Percentiles rank a stretch among this genome's conserved stretches.
phyloP scores from a whole-genome alignment of 352 stramenopile species.

The Phytophthora aleatoria region DNA sequence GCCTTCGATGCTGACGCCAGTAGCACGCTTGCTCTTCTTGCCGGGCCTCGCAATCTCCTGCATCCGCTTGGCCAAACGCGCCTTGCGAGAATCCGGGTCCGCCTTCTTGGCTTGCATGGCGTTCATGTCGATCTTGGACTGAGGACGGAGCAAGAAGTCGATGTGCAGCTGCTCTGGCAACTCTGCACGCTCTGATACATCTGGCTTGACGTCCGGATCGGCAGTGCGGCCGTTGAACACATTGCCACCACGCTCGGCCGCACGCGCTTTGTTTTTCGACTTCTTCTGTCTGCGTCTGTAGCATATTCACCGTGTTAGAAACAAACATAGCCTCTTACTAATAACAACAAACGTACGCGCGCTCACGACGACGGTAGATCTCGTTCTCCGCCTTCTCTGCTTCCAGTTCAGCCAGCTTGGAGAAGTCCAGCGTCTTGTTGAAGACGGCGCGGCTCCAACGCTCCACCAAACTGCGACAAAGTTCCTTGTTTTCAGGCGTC shows the following conservation, averaged over 20 bases:
- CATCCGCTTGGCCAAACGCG: conserved; percentile 86
- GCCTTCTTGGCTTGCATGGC: conserved; percentile 62
- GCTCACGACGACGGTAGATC: conserved; percentile 67
- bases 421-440: conserved; percentile 89
- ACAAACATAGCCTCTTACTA: neutral
- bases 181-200: conserved; percentile 68
- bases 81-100: conserved; percentile 80
- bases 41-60: conserved; percentile 82
- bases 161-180: conserved; percentile 79
- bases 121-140: conserved; percentile 81
- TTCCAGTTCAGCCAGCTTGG: conserved; percentile 83
- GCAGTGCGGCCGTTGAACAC: conserved; percentile 48
- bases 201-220: conserved; percentile 40
- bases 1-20: conserved; percentile 81
- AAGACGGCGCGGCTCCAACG: conserved; percentile 89
- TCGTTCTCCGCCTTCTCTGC: conserved; percentile 86
- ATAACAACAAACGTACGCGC: conserved; percentile 25
- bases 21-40: conserved; percentile 77
- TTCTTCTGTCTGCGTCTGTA: conserved; percentile 55
- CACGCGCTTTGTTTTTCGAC: conserved; percentile 31
- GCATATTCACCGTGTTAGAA: conserved; percentile 9
- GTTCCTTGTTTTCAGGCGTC: conserved; percentile 87
- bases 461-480: conserved; percentile 85
- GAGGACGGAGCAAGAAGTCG: conserved; percentile 83
- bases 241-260: conserved; percentile 43